Evolutionary conservation across 2,329 filamentous ascomycete genomes (phyloP), one percentile per base, ranked within the genome.

Genomic region (Epichloe uncinata): DNA sequence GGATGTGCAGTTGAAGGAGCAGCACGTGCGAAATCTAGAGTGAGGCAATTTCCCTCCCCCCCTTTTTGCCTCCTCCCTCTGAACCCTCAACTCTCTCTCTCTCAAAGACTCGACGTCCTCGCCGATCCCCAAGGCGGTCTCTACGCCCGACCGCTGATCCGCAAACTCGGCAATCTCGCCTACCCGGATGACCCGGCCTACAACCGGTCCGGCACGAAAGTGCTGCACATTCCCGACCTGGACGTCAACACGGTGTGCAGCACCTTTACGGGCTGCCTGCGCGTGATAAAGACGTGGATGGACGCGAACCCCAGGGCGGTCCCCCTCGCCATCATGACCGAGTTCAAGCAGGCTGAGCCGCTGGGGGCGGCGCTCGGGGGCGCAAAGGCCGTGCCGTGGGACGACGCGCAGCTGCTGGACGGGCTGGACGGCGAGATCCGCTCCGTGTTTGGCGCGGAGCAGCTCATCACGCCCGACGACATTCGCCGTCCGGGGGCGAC

Each of bases 221-320:
- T 76, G 16, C 64, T 75, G 54, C 72, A 76, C 57, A 66, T 75
- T n/a, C 68, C 71, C 2, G 73, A 75, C 51, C 61, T 69, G 1
- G 73, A 76, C 55, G 65, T 72, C 3, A 66, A 71, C 53, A 58
- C 65, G 22, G 63, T 67, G 18, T 75, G 72, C 61, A 65, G 70
- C 54, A 73, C 71, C 5, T 67, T 76, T 41, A 57, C 67, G 11
- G 61, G 63, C 18, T 75, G 73, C 52, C 63, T 76, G 8, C 55
- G 52, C 4, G 55, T 70, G 42, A 61, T 75, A 43, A 70, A 68
- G 56, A 52, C 45, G 7, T 75, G 73, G 73, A 68, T 69, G 7
- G 63, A 71, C 5, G 60, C 58, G 0, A 63, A 74, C 53, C 68
- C 63, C 0, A 54, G 58, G 16, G 70, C 73, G 50, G 63, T 75